A percentile compares a stretch with the other conserved stretches of the same genome.
Evolutionary conservation across 805 yeast genomes (phyloP).

Genomic region (Pichia gijzeniarum): DNA sequence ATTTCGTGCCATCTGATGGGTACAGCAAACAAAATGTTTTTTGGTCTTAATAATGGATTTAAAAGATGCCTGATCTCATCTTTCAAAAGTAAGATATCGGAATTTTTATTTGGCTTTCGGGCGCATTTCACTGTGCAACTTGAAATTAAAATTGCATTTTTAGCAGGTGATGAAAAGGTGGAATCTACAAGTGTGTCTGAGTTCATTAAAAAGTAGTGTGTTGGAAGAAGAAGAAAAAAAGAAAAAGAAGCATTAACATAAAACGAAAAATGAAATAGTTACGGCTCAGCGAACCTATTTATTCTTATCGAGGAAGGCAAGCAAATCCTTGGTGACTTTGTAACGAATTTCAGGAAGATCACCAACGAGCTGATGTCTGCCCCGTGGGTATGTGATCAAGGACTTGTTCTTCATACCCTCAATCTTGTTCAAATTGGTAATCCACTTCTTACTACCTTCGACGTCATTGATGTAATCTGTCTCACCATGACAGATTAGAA

Average conservation of each 20-base stretch:
- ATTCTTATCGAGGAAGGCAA: slow-evolving; percentile 33
- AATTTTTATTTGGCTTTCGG: not conserved
- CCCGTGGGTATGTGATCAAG: slow-evolving; percentile 23
- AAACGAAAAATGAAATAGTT: too few species aligned
- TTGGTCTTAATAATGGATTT: not conserved
- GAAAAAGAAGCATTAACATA: too few species aligned
- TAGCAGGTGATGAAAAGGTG: not conserved
- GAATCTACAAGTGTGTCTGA: slow-evolving; percentile 9
- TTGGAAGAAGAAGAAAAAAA: not conserved
- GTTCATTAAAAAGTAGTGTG: not conserved
- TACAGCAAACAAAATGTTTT: not conserved
- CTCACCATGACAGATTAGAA: slow-evolving; percentile 56
- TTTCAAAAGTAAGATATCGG: not conserved
- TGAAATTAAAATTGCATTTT: too few species aligned
- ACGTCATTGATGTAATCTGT: slow-evolving; percentile 56
- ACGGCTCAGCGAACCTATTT: slow-evolving; percentile 6
- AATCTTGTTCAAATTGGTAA: slow-evolving; percentile 23
- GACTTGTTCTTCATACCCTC: slow-evolving; percentile 26
- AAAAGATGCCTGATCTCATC: not conserved
- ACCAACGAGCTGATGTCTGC: slow-evolving; percentile 39
- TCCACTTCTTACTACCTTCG: slow-evolving; percentile 40
- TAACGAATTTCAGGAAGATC: slow-evolving; percentile 40
- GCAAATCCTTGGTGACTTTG: slow-evolving; percentile 30
- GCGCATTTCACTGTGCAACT: not conserved
- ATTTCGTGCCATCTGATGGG: not conserved